Evolutionary conservation across 2,329 filamentous ascomycete genomes (phyloP), one percentile per base, ranked within the genome.

Genomic region (Ploettnerulaceae sp.): DNA sequence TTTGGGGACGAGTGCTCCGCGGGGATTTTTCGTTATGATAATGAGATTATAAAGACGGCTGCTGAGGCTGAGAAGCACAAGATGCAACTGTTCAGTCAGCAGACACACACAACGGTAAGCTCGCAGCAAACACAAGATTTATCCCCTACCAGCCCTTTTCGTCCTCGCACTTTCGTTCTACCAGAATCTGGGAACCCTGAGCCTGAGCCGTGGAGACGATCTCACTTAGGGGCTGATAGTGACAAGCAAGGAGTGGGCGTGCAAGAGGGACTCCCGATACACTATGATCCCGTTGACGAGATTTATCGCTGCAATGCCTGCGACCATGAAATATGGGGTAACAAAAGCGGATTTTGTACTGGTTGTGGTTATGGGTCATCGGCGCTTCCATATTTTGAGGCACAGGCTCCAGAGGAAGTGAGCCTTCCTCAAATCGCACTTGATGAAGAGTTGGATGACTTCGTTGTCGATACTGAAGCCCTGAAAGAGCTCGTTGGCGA

Each of bases 1-100:
- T 95, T 95, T 58, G 86, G 86, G 0, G 64, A 78, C 17, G 67
- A 80, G 21, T 95, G 89, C 62, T 78, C 76, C 0, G 74, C 69
- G 0, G 61, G 69, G 0, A 52, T 53, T 0, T 94, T 91, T 60
- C 66, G 69, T 1, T 81, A 91, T 57, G 88, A 95, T 54, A 32
- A 61, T 5, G 57, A 76, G 45, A 83, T 89, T 75, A 66, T 71
- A 44, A 58, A 62, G 11, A 47, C 17, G n/a, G 32, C 36, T 7
- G 14, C 39, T 11, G 28, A 22, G 17, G 20, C 24, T 8, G 41
- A 20, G 25, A n/a, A n/a, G 4, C 41, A n/a, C 31, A 18, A n/a
- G 22, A 20, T 35, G 25, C 29, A 42, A 7, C 20, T 11, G 12
- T 11, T 12, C 18, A 51, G 35, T 21, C 51, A 47, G 28, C 46